Percentiles rank a stretch among this genome's conserved stretches.
Conservation (phyloP, 1,284 basidiomycete species). For the Peniophora sp. region DNA sequence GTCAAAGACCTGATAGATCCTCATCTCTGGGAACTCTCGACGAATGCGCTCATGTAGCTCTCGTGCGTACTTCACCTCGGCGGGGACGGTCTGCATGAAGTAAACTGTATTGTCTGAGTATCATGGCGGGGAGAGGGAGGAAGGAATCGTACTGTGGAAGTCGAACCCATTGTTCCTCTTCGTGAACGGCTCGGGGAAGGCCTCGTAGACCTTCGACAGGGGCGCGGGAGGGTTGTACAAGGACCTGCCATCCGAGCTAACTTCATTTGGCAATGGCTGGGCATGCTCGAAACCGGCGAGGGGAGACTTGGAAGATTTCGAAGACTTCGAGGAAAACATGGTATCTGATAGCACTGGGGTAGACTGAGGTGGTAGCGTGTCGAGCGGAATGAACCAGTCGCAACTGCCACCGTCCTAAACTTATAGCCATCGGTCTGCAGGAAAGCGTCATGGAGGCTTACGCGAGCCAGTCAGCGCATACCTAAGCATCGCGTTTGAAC, state of each 20-base stretch:
- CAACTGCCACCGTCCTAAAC: too few relatives aligned
- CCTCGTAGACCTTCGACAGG: conserved; percentile 40
- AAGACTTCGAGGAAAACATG: not conserved
- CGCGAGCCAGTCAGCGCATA: too few relatives aligned
- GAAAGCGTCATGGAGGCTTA: too few relatives aligned
- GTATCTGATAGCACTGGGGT: too few relatives aligned
- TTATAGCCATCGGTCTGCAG: too few relatives aligned
- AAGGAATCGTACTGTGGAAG: conserved; percentile 47
- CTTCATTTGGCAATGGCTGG: conserved; percentile 37
- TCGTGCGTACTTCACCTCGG: conserved; percentile 43
- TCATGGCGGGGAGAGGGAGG: not conserved
- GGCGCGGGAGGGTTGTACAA: conserved; percentile 39
- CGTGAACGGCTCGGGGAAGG: conserved; percentile 46
- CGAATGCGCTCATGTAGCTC: conserved; percentile 57
- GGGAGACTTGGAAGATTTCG: conserved; percentile 24
- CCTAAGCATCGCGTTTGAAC: too few relatives aligned
- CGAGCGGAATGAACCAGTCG: too few relatives aligned
- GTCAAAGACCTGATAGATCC: conserved; percentile 60
- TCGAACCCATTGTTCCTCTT: conserved; percentile 54
- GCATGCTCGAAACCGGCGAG: conserved; percentile 38
- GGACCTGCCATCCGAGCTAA: conserved; percentile 53
- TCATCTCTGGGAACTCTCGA: conserved; percentile 67
- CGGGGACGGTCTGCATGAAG: conserved; percentile 42
- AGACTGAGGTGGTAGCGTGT: too few relatives aligned
- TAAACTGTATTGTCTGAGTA: conserved; percentile 38